phyloP scores from a whole-genome alignment of 495 filamentous ascomycete species.

The Neurospora pannonica region DNA sequence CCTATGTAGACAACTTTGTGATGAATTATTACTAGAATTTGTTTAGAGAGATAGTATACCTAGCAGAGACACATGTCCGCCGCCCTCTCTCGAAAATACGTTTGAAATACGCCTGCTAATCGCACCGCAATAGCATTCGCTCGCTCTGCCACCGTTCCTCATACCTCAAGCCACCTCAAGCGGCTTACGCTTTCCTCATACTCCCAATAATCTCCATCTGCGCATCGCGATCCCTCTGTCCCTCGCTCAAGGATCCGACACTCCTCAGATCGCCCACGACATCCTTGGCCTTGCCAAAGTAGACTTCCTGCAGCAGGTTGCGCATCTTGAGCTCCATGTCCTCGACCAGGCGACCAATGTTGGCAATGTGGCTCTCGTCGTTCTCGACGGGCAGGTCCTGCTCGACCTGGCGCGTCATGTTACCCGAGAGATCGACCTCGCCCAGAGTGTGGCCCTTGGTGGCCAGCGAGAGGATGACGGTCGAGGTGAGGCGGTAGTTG shows the following conservation, averaged over 20 bases:
- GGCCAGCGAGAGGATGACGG: constrained; percentile 84
- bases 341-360: constrained; percentile 90
- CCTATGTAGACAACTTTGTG: not conserved
- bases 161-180: not conserved
- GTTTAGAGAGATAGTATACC: not conserved
- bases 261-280: constrained; percentile 96
- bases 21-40: not conserved
- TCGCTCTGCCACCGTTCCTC: not conserved
- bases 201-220: constrained; percentile 87
- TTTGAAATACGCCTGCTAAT: not conserved
- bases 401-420: constrained; percentile 96
- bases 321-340: constrained; percentile 99
- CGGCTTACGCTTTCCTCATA: constrained; percentile 38
- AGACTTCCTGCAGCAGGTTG: constrained; percentile 96
- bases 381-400: constrained; percentile 79
- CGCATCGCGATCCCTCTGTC: constrained; percentile 73
- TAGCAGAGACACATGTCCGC: not conserved
- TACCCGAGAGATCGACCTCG: constrained; percentile 86
- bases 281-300: constrained; percentile 99
- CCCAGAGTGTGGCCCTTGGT: constrained; percentile 64
- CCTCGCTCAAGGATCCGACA: constrained; percentile 75
- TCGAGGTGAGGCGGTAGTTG: constrained; percentile 96
- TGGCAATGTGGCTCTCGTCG: constrained; percentile 89
- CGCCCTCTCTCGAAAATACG: not conserved
- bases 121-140: not conserved